Evolutionary conservation across 306 rosid genomes (phyloP).

Genomic region (Potentilla sterilis): DNA sequence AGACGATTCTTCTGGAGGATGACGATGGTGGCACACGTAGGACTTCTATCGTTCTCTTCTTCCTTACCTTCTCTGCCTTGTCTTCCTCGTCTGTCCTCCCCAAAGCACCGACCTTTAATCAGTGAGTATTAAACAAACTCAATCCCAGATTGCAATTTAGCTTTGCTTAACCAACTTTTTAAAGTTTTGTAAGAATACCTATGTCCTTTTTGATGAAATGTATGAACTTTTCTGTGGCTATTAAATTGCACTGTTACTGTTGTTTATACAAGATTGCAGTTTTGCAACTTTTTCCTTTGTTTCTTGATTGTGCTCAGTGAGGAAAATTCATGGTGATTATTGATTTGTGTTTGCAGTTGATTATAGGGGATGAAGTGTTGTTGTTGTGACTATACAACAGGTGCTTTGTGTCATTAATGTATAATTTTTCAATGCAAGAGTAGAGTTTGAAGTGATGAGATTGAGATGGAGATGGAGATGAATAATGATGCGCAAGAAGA

Average conservation of each 20-base stretch:
- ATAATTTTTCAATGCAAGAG: background rate
- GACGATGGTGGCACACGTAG: conserved; percentile 53
- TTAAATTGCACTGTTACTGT: background rate
- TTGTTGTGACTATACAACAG: background rate
- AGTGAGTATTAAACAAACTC: conserved; percentile 38
- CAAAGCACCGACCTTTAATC: conserved; percentile 47
- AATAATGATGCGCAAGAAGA: too few relatives aligned
- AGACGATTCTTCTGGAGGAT: background rate
- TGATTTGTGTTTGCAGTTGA: background rate
- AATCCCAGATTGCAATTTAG: conserved; percentile 4
- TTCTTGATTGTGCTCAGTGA: background rate
- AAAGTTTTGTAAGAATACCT: background rate
- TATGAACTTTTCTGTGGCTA: background rate
- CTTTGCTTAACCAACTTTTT: conserved; percentile 7
- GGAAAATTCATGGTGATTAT: background rate
- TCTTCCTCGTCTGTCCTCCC: conserved; percentile 39
- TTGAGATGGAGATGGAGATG: too few relatives aligned
- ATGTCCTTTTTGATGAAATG: background rate
- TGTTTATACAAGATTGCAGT: background rate
- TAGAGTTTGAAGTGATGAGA: background rate
- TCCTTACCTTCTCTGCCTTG: conserved; percentile 44
- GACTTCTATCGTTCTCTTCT: conserved; percentile 41
- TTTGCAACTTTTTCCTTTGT: background rate
- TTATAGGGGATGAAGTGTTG: background rate
- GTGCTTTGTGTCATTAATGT: background rate